Base-by-base conservation (phyloP, 129 eudicot genomes). In the Oenanthe sinensis region DNA sequence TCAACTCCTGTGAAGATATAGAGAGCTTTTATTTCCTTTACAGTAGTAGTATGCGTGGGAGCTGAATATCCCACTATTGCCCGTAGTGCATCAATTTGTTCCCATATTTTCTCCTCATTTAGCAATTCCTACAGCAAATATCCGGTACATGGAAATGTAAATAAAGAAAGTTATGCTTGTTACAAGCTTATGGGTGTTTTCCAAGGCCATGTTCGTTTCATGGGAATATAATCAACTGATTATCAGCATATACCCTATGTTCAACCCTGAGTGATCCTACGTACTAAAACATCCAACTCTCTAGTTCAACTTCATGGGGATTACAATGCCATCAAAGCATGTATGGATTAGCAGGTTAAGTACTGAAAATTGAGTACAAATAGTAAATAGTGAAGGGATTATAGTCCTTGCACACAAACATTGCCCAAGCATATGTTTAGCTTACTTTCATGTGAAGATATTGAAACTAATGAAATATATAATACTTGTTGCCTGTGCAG, bases 1-100 rank as follows among this genome's bases (percentile, higher is more conserved):
- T 93, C 95, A 2, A 93, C 90, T 30, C 98, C 97, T 0, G 97
- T 87, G 86, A 93, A 93, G 17, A 83, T 58, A 77, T 86, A 93
- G 2, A 93, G 83, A 37, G 94, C 97, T 82, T 87, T 90, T 3
- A 93, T 81, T 71, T 93, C 98, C 79, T 81, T 92, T 8, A 77
- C 28, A 22, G 77, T 86, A 2, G 89, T 79, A 17, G 82, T 0
- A 14, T 78, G 81, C 12, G 47, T 79, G 2, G 85, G 79, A 19
- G 84, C 85, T 74, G 83, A 84, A 80, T 85, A 91, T 26, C 98
- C 98, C 77, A 93, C 90, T 42, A 93, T 87, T 7, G 83, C 84
- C 78, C 96, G 80, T 75, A 93, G 52, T 0, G 97, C 90, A n/a
- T 82, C 78, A 4, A 93, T 81, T 42, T 87, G 86, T 65, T 89